Evolutionary conservation across 192 early-diverging fungal genomes (phyloP).

Genomic region (Coemansia sp.): DNA sequence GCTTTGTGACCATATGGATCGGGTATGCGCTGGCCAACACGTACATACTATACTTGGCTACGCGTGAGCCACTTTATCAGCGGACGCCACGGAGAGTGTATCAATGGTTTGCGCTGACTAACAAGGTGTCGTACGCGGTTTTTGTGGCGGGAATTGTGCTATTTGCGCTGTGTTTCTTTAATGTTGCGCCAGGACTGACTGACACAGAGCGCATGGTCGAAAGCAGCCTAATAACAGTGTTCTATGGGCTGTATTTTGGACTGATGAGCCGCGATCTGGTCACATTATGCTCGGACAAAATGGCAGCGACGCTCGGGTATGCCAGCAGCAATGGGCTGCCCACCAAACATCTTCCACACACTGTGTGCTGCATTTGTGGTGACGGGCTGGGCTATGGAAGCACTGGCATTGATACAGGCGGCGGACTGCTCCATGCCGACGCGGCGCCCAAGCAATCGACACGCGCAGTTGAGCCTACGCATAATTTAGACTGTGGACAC

Average conservation of each 20-base stretch:
- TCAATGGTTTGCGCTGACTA: constrained; percentile 51
- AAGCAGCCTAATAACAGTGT: constrained; percentile 24
- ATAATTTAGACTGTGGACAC: constrained; percentile 41
- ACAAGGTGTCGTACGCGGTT: constrained; percentile 46
- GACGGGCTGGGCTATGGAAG: constrained; percentile 17
- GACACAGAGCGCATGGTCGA: constrained; percentile 36
- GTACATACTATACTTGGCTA: constrained; percentile 40
- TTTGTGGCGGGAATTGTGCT: constrained; percentile 31
- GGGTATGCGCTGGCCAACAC: constrained; percentile 30
- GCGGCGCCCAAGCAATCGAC: not conserved
- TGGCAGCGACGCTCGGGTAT: constrained; percentile 51
- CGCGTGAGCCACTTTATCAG: constrained; percentile 34
- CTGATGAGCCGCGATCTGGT: constrained; percentile 53
- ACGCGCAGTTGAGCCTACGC: constrained; percentile 27
- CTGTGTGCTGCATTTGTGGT: constrained; percentile 49
- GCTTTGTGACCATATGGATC: constrained; percentile 41
- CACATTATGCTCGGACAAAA: constrained; percentile 45
- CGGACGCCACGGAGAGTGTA: constrained; percentile 48
- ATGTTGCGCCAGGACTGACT: constrained; percentile 39
- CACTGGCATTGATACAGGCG: not conserved
- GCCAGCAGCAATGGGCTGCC: constrained; percentile 25
- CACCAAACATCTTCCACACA: constrained; percentile 30
- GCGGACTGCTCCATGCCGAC: not conserved
- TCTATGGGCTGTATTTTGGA: constrained; percentile 54
- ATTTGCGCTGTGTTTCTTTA: constrained; percentile 40